Evolutionary conservation across 2,329 filamentous ascomycete species (phyloP), one percentile per base, ranked within the genome.

Genomic region (Claviceps sp.): DNA sequence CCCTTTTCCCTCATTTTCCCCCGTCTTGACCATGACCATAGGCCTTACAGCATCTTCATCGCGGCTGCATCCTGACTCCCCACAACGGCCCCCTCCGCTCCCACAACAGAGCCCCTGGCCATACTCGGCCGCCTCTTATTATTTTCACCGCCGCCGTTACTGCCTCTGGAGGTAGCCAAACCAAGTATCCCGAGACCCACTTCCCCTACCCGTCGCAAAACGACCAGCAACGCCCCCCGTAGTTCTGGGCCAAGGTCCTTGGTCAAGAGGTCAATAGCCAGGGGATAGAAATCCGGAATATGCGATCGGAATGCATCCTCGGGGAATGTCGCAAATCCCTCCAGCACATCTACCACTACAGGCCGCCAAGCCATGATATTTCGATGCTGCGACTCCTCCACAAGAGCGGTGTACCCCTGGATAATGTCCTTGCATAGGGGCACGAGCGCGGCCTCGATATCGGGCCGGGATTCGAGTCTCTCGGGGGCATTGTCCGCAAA

Each of bases 361-460:
- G 93, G 93, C 17, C 93, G 78, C 93, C 93, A 99, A 0, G 94
- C 95, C 26, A 94, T 81, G 52, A 98, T 95, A 68, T 98, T 98
- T 52, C 93, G 80, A 65, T 97, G 90, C 68, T 98, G 93, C 30
- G 88, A 94, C 64, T 98, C 94, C 66, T 96, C 90, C 63, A 97
- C 93, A 3, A 98, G 81, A 4, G 77, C 75, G 11, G 89, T 82
- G 67, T 95, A 99, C 14, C 84, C 85, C 40, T 81, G 79, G 55
- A 98, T 85, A 56, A 99, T 95, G 66, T 98, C 93, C 62, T 86
- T 88, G 72, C 93, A 98, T 4, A 99, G 78, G 53, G 94, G 94
- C 26, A 98, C 87, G 26, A 99, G 76, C 1, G 93, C 94, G 42
- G 83, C 83, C 70, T 98, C 93, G 0, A 94, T 95, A 58, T 95